Conservation (phyloP, 176 grass and related monocot species). For the Ananas comosus region DNA sequence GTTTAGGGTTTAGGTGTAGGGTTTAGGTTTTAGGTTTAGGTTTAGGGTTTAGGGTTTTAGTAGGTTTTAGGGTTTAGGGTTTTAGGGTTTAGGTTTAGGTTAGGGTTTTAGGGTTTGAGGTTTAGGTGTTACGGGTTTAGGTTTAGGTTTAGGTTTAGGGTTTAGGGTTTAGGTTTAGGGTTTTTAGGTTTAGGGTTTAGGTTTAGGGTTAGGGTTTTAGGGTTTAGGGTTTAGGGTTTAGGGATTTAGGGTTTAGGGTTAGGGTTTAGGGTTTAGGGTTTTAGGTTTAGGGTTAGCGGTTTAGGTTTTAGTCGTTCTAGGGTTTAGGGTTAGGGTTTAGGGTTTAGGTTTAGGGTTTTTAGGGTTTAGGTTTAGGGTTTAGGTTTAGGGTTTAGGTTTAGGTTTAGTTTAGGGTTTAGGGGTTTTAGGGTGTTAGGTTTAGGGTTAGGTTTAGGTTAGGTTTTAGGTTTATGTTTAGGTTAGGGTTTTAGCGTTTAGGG, state of each 20-base stretch:
- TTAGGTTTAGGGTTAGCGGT: slow-evolving; percentile 12
- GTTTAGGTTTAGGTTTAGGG: slow-evolving; percentile 21
- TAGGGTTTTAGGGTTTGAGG: slow-evolving; percentile 19
- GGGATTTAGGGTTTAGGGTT: slow-evolving; percentile 13
- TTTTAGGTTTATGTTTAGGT: slow-evolving; percentile 2
- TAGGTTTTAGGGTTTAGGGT: slow-evolving; percentile 24
- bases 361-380: slow-evolving; percentile 9
- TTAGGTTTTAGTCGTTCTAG: slow-evolving; percentile 3
- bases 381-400: slow-evolving; percentile 10
- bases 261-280: slow-evolving; percentile 18
- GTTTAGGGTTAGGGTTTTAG: slow-evolving; percentile 6
- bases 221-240: slow-evolving; percentile 15
- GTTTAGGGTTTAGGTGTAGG: slow-evolving; percentile 14
- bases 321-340: neutral
- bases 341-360: neutral
- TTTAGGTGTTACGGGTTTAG: slow-evolving; percentile 22
- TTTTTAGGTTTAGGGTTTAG: slow-evolving; percentile 15
- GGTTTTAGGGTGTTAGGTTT: slow-evolving; percentile 1
- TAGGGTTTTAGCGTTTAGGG: neutral
- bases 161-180: slow-evolving; percentile 6
- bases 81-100: slow-evolving; percentile 17
- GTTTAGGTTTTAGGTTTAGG: slow-evolving; percentile 16
- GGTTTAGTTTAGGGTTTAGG: neutral
- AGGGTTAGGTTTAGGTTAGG: slow-evolving; percentile 6
- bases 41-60: slow-evolving; percentile 23